phyloP scores from a whole-genome alignment of 371 early-diverging fungal species.

The Haplosporangium sp. region DNA sequence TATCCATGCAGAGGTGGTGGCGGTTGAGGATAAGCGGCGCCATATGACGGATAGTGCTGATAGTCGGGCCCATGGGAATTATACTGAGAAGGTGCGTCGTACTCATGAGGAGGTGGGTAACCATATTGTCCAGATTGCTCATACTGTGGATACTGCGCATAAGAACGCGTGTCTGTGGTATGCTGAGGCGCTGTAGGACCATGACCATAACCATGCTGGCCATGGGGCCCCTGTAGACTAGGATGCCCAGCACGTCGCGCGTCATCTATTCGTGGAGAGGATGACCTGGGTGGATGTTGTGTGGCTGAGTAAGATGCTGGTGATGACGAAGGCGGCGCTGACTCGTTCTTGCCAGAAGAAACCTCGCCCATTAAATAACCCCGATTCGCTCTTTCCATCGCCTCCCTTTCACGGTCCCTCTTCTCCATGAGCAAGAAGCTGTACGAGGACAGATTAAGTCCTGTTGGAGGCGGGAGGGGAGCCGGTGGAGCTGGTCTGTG shows the following conservation, averaged over 20 bases:
- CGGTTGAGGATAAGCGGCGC: slow-evolving; percentile 1
- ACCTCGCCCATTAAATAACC: slow-evolving; percentile 34
- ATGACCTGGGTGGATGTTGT: slow-evolving; percentile 18
- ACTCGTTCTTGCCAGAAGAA: slow-evolving; percentile 13
- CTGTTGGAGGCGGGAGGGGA: slow-evolving; percentile 37
- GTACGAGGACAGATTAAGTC: slow-evolving; percentile 51
- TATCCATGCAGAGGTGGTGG: slow-evolving; percentile 12
- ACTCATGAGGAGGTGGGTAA: slow-evolving; percentile 9
- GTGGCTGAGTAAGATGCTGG: slow-evolving; percentile 14
- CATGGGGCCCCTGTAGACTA: neutral
- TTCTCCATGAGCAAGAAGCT: slow-evolving; percentile 54
- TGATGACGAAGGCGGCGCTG: slow-evolving; percentile 20
- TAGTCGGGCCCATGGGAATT: slow-evolving; percentile 18
- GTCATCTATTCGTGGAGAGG: slow-evolving; percentile 31
- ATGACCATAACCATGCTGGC: slow-evolving; percentile 2
- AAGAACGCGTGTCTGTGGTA: neutral
- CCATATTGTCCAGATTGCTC: neutral
- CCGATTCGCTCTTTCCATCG: slow-evolving; percentile 47
- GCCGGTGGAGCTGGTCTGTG: slow-evolving; percentile 33
- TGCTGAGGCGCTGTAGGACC: slow-evolving; percentile 9
- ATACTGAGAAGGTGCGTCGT: slow-evolving; percentile 19
- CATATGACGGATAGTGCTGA: slow-evolving; percentile 13
- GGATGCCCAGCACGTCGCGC: neutral
- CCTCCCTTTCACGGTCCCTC: slow-evolving; percentile 53
- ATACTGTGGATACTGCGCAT: slow-evolving; percentile 1